Evolutionary conservation across 805 yeast species (phyloP).

Genomic region (Candida schatavii): DNA sequence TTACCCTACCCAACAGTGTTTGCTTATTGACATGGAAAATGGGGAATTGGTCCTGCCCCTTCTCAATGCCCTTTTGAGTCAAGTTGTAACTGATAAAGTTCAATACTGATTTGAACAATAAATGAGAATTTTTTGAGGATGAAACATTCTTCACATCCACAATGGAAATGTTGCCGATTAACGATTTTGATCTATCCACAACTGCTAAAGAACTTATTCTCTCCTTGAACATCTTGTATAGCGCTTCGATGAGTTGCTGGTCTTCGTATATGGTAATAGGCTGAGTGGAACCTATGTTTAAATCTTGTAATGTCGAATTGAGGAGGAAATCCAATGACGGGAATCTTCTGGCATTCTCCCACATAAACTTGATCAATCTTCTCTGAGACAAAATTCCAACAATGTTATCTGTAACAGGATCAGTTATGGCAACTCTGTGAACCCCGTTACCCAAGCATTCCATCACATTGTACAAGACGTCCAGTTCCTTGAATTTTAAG

Average conservation of each 20-base stretch:
- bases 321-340: conserved; percentile 75
- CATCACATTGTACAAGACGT: conserved; percentile 68
- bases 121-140: conserved; percentile 79
- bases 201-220: conserved; percentile 91
- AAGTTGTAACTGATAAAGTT: conserved; percentile 86
- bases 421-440: conserved; percentile 83
- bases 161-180: conserved; percentile 90
- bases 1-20: conserved; percentile 79
- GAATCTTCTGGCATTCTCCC: conserved; percentile 92
- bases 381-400: conserved; percentile 91
- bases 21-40: conserved; percentile 86
- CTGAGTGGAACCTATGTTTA: conserved; percentile 66
- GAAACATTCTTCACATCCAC: conserved; percentile 91
- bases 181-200: conserved; percentile 69
- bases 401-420: conserved; percentile 46
- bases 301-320: conserved; percentile 63
- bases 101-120: conserved; percentile 77
- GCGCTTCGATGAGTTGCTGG: conserved; percentile 81
- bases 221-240: conserved; percentile 77
- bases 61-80: conserved; percentile 84
- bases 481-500: conserved; percentile 67
- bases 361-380: conserved; percentile 74
- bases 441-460: conserved; percentile 93
- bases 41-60: conserved; percentile 95
- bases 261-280: conserved; percentile 87